Evolutionary conservation across 1,284 basidiomycete species (phyloP).

Genomic region (Pseudozyma hubeiensis): DNA sequence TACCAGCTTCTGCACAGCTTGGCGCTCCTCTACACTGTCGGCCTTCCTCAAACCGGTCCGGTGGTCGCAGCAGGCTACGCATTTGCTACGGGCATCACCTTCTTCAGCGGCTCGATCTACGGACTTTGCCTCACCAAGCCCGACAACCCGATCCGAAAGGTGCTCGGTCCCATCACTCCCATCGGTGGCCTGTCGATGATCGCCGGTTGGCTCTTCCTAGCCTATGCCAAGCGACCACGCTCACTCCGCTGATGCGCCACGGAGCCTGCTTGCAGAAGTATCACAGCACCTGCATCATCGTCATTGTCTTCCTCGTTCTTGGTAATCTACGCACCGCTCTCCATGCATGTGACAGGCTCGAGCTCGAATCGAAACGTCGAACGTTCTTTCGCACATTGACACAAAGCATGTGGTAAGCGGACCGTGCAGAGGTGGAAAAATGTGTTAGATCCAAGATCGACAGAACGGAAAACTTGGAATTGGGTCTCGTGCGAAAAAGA

Average conservation of each 20-base stretch:
- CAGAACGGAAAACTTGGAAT: too few species aligned
- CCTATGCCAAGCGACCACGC: conserved; percentile 51
- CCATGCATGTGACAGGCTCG: too few species aligned
- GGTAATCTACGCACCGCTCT: too few species aligned
- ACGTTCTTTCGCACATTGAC: too few species aligned
- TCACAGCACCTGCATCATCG: too few species aligned
- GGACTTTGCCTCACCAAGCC: conserved; percentile 61
- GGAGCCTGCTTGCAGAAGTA: background rate
- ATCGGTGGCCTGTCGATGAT: conserved; percentile 65
- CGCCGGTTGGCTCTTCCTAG: conserved; percentile 62
- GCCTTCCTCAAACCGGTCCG: conserved; percentile 41
- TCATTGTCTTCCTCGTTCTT: too few species aligned
- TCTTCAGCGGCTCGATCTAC: conserved; percentile 66
- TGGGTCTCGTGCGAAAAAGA: conserved; percentile 14
- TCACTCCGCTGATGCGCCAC: conserved; percentile 18
- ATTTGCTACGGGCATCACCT: conserved; percentile 62
- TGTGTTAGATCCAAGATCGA: too few species aligned
- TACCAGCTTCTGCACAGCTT: conserved; percentile 66
- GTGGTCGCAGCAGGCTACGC: conserved; percentile 52
- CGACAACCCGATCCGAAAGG: conserved; percentile 54
- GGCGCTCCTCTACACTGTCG: conserved; percentile 57
- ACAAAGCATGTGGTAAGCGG: too few species aligned
- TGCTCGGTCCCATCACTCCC: conserved; percentile 62
- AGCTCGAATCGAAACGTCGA: too few species aligned
- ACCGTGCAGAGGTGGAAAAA: too few species aligned